Evolutionary conservation across 768 basidiomycete genomes (phyloP), one percentile per base, ranked within the genome.

Genomic region (Serpula lacrymans): DNA sequence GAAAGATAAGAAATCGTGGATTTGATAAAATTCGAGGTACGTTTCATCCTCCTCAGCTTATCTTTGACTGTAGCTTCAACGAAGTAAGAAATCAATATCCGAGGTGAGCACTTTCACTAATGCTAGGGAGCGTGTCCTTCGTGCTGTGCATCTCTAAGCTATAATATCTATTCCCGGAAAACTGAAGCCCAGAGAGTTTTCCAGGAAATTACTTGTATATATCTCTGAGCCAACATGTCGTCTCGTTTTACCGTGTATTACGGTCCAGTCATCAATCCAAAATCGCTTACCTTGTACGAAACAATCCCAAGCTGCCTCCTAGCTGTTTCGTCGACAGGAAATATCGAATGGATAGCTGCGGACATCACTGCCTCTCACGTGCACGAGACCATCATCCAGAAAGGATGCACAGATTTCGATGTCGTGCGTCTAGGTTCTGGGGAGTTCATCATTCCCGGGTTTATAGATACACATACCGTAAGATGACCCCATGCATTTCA

Each of bases 391-490:
- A 58, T 87, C 34, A 66, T 69, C 1, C 59, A 63, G 31, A 75
- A 80, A 46, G 84, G 80, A n/a, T 53, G 66, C 14, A 32, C 60
- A 7, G 64, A 74, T 17, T 52, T 57, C 2, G n/a, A n/a, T n/a
- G n/a, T n/a, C 30, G 55, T 74, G 5, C 59, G 74, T 14, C n/a
- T n/a, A n/a, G n/a, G n/a, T n/a, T n/a, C n/a, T n/a, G n/a, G n/a
- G n/a, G n/a, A n/a, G n/a, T 89, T 88, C 51, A 47, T 91, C 29
- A 74, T 86, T 52, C 89, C 88, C 11, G 89, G 89, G 3, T 80
- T 91, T 55, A 70, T 89, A 30, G 89, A 92, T 67, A 91, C 88
- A 7, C 88, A 90, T 62, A 88, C 86, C 13, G 88, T 88, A 56
- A 57, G 82, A 60, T n/a, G n/a, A n/a, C n/a, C n/a, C n/a, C n/a